Evolutionary conservation across 2,329 filamentous ascomycete species (phyloP), one percentile per base, ranked within the genome.

Genomic region (Trichoderma breve): DNA sequence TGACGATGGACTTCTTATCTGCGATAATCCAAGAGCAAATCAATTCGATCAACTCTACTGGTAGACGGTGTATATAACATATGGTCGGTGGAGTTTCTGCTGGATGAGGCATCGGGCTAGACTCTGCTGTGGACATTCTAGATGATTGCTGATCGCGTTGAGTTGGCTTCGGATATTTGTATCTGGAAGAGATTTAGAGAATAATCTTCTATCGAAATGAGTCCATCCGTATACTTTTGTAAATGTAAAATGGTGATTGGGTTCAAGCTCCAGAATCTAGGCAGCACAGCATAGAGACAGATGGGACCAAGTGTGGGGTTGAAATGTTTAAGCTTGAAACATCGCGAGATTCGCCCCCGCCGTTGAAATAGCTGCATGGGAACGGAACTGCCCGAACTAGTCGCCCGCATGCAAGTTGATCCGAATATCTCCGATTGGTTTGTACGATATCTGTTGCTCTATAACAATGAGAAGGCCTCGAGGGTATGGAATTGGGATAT

Each of bases 1-100:
- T 21, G 14, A 26, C 3, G 7, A 26, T 39, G 2, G n/a, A 8
- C 32, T 32, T 67, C 15, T 32, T 67, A n/a, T 67, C 47, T 14
- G 6, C 32, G 21, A 39, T 15, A 6, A 67, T 67, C 47, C 47
- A 39, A 39, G 30, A 28, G 36, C 64, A 67, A 39, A 67, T 67
- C 6, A 67, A 14, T 14, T 21, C 30, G 21, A 57, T 14, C 21
- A 67, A 34, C 21, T 67, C 64, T 28, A 24, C 6, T 0, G 64
- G 64, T 26, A 67, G 21, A 24, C 8, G 15, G 30, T 67, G 47
- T 15, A 67, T 4, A 39, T 32, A 39, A 2, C 21, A 8, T 5
- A 24, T 24, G 14, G 26, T 18, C 0, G 51, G 11, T 14, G 39
- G 30, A 32, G 14, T 6, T 67, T 26, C 6, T 28, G 32, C 43